Conservation (phyloP, 352 stramenopile species). For the Globisporangium solare region DNA sequence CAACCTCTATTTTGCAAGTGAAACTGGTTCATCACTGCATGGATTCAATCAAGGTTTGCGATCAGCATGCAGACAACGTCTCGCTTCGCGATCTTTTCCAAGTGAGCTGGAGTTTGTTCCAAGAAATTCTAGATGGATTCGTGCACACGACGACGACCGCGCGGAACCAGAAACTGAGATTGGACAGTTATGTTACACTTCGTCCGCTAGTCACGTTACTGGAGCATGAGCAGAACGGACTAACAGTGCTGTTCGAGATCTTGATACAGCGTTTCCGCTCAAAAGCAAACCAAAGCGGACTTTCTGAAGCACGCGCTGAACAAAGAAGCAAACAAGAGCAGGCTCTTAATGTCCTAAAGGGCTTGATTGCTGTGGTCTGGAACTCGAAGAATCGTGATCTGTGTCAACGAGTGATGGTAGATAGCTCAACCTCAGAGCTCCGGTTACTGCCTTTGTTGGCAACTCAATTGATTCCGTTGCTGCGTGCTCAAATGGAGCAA, state of each 20-base stretch:
- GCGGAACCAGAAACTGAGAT: constrained; percentile 28
- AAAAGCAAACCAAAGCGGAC: constrained; percentile 1
- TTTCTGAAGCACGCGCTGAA: constrained; percentile 18
- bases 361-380: constrained; percentile 48
- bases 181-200: constrained; percentile 31
- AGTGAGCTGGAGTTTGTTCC: constrained; percentile 60
- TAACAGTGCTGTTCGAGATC: constrained; percentile 49
- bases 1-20: constrained; percentile 25
- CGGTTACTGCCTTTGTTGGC: constrained; percentile 43
- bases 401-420: constrained; percentile 44
- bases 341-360: constrained; percentile 37
- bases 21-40: constrained; percentile 58
- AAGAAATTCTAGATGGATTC: constrained; percentile 54
- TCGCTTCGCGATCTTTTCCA: constrained; percentile 35
- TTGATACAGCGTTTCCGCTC: constrained; percentile 42
- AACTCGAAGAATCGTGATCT: constrained; percentile 42
- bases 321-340: constrained; percentile 28
- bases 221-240: constrained; percentile 44
- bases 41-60: constrained; percentile 37
- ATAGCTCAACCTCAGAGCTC: constrained; percentile 18
- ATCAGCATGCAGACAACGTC: constrained; percentile 17
- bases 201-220: constrained; percentile 40
- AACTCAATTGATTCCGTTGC: constrained; percentile 35
- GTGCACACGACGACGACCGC: constrained; percentile 14
- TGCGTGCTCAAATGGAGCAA: constrained; percentile 32